phyloP scores from a whole-genome alignment of 1,139 yeast species.

The Lodderomyces margitis region DNA sequence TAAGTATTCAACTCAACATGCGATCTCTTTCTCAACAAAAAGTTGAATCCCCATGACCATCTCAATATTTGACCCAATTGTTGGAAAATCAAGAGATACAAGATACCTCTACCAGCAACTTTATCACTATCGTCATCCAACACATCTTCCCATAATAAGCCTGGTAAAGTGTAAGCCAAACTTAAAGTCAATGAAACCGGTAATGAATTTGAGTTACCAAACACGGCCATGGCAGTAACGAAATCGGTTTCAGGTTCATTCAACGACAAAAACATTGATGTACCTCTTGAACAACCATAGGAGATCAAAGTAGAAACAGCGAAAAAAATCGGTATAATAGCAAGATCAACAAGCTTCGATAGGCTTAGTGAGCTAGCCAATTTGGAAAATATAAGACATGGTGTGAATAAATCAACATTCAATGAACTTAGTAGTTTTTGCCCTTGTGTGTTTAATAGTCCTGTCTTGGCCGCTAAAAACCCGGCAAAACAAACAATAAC shows the following conservation, averaged over 20 bases:
- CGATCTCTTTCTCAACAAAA: constrained; percentile 55
- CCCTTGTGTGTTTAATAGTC: constrained; percentile 56
- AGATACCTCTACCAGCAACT: constrained; percentile 77
- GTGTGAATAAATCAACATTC: constrained; percentile 80
- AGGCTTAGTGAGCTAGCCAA: constrained; percentile 72
- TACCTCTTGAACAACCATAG: constrained; percentile 49
- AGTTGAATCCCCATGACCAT: constrained; percentile 94
- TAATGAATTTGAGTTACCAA: constrained; percentile 77
- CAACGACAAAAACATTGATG: constrained; percentile 47
- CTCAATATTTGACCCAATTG: constrained; percentile 81
- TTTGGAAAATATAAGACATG: constrained; percentile 78
- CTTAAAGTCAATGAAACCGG: constrained; percentile 78
- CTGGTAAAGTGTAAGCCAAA: constrained; percentile 70
- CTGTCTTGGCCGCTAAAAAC: constrained; percentile 61
- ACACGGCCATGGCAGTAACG: constrained; percentile 87
- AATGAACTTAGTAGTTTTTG: constrained; percentile 66
- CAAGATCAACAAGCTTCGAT: constrained; percentile 63
- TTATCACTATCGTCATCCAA: constrained; percentile 64
- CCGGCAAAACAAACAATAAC: constrained; percentile 73
- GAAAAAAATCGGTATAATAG: constrained; percentile 71
- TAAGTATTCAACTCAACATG: constrained; percentile 39
- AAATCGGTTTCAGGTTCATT: constrained; percentile 69
- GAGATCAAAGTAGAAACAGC: constrained; percentile 65
- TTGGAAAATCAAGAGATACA: constrained; percentile 75
- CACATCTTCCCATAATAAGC: constrained; percentile 71